Evolutionary conservation across 148 eudicot species (phyloP).

Genomic region (Dianthus caryophyllus): DNA sequence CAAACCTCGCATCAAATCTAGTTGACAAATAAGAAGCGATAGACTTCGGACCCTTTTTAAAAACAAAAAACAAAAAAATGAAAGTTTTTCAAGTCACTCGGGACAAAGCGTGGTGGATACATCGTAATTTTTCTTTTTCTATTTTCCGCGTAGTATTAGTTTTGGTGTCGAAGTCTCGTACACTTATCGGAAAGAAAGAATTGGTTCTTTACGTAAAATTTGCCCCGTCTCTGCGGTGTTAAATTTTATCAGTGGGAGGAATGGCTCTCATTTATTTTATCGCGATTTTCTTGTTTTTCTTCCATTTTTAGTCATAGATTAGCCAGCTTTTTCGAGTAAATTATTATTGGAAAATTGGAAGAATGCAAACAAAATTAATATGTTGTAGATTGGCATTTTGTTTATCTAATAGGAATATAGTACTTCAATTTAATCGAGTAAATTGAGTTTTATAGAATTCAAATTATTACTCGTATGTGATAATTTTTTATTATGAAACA

Average conservation of each 20-base stretch:
- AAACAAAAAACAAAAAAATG: no score
- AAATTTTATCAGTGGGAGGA: conserved; percentile 5
- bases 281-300: background rate
- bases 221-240: conserved; percentile 17
- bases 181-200: conserved; percentile 12
- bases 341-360: background rate
- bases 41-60: no score
- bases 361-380: background rate
- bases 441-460: no score
- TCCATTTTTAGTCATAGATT: background rate
- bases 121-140: conserved; percentile 3
- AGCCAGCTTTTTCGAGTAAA: background rate
- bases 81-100: conserved; percentile 23
- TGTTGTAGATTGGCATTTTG: no score
- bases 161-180: background rate
- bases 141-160: background rate
- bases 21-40: conserved; percentile 27
- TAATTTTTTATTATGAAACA: no score
- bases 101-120: conserved; percentile 15
- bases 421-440: no score
- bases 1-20: conserved; percentile 37
- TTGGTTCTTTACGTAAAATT: background rate
- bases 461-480: no score
- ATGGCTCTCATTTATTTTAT: background rate
- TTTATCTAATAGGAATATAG: no score